Percentiles rank a stretch among this genome's conserved stretches.
phyloP scores from a whole-genome alignment of 768 basidiomycete genomes.

The Leccinum sublutescens region DNA sequence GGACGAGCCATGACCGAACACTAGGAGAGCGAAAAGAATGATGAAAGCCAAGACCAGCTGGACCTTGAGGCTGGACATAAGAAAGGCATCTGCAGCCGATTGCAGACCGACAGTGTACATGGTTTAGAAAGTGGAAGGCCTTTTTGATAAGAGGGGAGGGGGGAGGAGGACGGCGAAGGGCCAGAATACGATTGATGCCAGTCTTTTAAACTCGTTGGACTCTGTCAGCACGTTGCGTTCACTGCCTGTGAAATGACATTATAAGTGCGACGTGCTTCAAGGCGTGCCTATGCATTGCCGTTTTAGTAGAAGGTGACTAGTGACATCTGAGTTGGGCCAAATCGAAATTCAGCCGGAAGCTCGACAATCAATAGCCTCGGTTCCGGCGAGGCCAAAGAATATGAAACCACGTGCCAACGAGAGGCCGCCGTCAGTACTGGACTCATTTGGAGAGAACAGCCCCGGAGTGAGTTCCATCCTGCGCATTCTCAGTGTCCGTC shows the following conservation, averaged over 20 bases:
- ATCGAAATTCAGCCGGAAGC: conserved; percentile 19
- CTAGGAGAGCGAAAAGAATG: conserved; percentile 40
- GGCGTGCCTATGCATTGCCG: conserved; percentile 22
- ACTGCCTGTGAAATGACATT: conserved; percentile 28
- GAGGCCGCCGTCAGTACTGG: conserved; percentile 11
- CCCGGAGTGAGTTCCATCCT: conserved; percentile 8
- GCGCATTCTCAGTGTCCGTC: conserved; percentile 16
- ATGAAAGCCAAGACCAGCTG: conserved; percentile 34
- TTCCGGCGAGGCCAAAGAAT: conserved; percentile 18
- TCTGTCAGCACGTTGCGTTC: conserved; percentile 20
- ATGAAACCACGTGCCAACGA: conserved; percentile 20
- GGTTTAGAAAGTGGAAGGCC: conserved; percentile 23
- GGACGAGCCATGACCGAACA: conserved; percentile 35
- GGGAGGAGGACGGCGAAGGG: conserved; percentile 19
- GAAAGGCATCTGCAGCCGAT: conserved; percentile 37
- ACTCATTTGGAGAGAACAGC: conserved; percentile 10
- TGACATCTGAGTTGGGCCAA: background rate
- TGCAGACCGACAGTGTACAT: conserved; percentile 46
- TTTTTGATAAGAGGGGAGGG: conserved; percentile 24
- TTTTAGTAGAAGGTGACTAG: conserved; percentile 4
- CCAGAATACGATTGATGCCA: conserved; percentile 19
- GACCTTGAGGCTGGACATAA: conserved; percentile 33
- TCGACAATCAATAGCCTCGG: conserved; percentile 28
- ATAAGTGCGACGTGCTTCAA: conserved; percentile 22
- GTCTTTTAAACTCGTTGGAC: conserved; percentile 24